Base-by-base conservation (phyloP, 495 filamentous ascomycete species). In the Aspergillus conjunctus region DNA sequence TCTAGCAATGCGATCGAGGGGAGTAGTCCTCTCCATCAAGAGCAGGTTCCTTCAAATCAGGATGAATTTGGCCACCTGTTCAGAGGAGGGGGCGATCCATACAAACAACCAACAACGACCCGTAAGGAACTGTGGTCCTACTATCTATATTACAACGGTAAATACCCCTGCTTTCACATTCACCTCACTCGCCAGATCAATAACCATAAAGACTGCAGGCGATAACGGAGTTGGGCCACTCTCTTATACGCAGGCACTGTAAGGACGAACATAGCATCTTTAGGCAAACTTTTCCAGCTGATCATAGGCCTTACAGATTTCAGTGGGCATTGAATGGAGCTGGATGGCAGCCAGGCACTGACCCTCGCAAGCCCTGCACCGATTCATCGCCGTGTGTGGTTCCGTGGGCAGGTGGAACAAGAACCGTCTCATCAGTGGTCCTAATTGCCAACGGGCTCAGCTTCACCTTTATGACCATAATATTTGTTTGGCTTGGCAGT, bases 401-500 rank as follows among this genome's bases (percentile, higher is more conserved):
- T 22, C 69, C 74, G 3, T 81, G 79, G 79, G 76, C 72, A 0
- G 74, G 74, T 1, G 75, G 79, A 30, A 73, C 76, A 8, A 66
- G 72, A 64, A 76, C 74, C 4, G 72, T 79, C 55, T 72, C 78
- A 18, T 80, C 76, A 1, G 75, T 82, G 17, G 70, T 81, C 11
- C 61, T 82, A 1, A 78, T 82, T 39, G 78, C 79, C 20, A 81
- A 81, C 51, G 79, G 80, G 10, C 72, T 82, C 55, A 80, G 78
- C 51, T 82, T 82, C 60, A 69, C 77, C 7, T 73, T 81, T 50
- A 81, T 81, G 77, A 79, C 79, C 1, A 67, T 81, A 6, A 76
- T 80, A 6, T 82, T 82, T 54, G 66, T 82, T 9, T 77, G 75
- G 66, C 67, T 82, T 0, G 80, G 80, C 0, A 78, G 74, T 57